Evolutionary conservation across 495 filamentous ascomycete genomes (phyloP), one percentile per base, ranked within the genome.

Genomic region (Aspergillus baeticus): DNA sequence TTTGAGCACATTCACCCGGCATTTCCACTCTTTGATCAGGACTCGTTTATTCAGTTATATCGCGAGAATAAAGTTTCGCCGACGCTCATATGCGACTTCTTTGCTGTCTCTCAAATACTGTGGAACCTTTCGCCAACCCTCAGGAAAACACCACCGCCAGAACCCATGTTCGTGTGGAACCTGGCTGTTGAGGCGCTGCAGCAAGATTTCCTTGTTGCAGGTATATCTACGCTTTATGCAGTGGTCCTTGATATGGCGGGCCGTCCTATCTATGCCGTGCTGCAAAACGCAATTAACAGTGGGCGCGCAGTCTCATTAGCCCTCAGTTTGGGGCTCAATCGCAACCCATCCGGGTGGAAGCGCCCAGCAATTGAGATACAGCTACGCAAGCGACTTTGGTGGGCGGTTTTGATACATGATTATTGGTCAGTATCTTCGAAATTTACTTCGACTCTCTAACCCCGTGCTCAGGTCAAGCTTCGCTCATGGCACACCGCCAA

Each of bases 11-110:
- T 73, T 14, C 71, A 77, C 49, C 58, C 58, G 7, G 63, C 65
- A 49, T 73, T 74, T 55, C 74, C 74, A 1, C 43, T 77, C 6
- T 54, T 77, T 2, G 69, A 73, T 45, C 62, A 69, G 33, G 57
- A 63, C 15, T 56, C 59, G n/a, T 54, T 70, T 14, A 15, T 66
- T 7, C 56, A 62, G 11, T 36, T 63, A 15, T 64, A 70, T 46
- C 48, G 57, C 6, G 65, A 62, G 21, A 57, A 62, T 17, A 60
- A 60, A 35, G 43, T 75, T 6, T 66, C 69, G 0, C 64, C 65
- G 17, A 63, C 66, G 8, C 50, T 77, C n/a, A 45, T 65, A 26
- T 70, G 66, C 49, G 63, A 67, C 10, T 38, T 74, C 10, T 71
- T 68, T 41, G 72, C 72, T 10, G 53, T 62, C 3, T 66, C 68